Evolutionary conservation across 2,329 filamentous ascomycete genomes (phyloP), one percentile per base, ranked within the genome.

Genomic region (Botrytis elliptica): DNA sequence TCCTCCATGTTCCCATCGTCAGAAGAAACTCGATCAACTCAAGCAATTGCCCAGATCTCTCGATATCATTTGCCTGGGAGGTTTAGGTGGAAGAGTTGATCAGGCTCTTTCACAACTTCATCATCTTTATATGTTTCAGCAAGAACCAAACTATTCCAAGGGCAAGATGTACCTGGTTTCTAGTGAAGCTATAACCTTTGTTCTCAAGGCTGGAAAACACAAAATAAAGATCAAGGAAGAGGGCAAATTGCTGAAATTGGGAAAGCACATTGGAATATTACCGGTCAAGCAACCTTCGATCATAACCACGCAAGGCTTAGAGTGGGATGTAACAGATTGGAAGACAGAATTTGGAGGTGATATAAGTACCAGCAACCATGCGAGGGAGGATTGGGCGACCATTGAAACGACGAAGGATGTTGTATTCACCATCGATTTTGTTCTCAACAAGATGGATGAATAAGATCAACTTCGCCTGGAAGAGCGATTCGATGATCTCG

Each of bases 241-340:
- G 18, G 71, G 70, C 36, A 33, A 68, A 63, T 70, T 75, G 20
- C 57, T 76, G 62, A 64, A 74, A 59, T 69, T 79, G 38, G 93
- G 88, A 10, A 91, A 93, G 81, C 90, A 97, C 80, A 88, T 97
- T 44, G 96, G 96, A 16, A 93, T 99, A 76, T 85, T 99, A 57
- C 96, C 96, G 0, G 84, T 98, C 36, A 92, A 90, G 73, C 93
- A 91, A n/a, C 89, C 91, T 4, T 91, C 93, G 65, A 82, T 87
- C n/a, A 94, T 99, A 78, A 91, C 90, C 12, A 97, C 93, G 0
- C 84, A 85, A 22, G 96, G 96, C 0, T 85, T 98, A 33, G 91
- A 97, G 81, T 99, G 96, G 96, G 94, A 99, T 83, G 93, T 99
- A 1, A 81, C 86, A 74, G 85, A 93, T 75, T 97, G 95, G 94